Conservation (phyloP, 2,329 filamentous ascomycete genomes). For the Aspergillus japonicus region DNA sequence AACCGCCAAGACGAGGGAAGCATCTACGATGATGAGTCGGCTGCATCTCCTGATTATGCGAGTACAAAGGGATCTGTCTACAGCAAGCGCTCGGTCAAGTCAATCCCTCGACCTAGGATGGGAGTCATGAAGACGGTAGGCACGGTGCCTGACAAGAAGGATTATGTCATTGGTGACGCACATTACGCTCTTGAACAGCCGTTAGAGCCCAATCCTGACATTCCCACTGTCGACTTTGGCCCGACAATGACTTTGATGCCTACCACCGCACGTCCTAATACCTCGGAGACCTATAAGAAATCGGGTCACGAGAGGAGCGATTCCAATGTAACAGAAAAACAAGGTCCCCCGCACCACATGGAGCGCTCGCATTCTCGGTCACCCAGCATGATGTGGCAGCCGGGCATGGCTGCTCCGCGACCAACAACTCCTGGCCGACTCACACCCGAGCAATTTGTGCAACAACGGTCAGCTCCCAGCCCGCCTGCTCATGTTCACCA, state of each 20-base stretch:
- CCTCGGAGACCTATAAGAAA: slow-evolving; percentile 52
- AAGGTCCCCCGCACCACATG: slow-evolving; percentile 21
- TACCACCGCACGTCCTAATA: slow-evolving; percentile 54
- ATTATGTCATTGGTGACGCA: slow-evolving; percentile 49
- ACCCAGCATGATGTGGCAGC: slow-evolving; percentile 72
- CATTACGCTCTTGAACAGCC: slow-evolving; percentile 41
- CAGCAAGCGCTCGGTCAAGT: slow-evolving; percentile 41
- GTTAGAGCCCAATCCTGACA: slow-evolving; percentile 48
- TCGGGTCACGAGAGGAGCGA: slow-evolving; percentile 32
- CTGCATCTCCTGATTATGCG: slow-evolving; percentile 72
- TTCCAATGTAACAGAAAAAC: slow-evolving; percentile 34
- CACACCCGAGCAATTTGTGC: slow-evolving; percentile 79
- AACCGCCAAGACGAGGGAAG: slow-evolving; percentile 38
- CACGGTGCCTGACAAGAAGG: slow-evolving; percentile 43
- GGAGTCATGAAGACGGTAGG: slow-evolving; percentile 80
- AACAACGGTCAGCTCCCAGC: slow-evolving; percentile 66
- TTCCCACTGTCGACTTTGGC: slow-evolving; percentile 81
- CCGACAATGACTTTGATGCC: slow-evolving; percentile 71
- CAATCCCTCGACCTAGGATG: slow-evolving; percentile 63
- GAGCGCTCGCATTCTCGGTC: slow-evolving; percentile 40
- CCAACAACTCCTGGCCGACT: slow-evolving; percentile 56
- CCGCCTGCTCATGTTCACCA: slow-evolving; percentile 61
- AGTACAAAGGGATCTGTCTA: slow-evolving; percentile 62
- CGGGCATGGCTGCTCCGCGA: slow-evolving; percentile 56
- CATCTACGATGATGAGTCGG: slow-evolving; percentile 62